These are phyloP conservation scores for Fusarium lateritium DNA, from an alignment of 2,329 filamentous ascomycete genomes.

Conservation along the genomic window DNA sequence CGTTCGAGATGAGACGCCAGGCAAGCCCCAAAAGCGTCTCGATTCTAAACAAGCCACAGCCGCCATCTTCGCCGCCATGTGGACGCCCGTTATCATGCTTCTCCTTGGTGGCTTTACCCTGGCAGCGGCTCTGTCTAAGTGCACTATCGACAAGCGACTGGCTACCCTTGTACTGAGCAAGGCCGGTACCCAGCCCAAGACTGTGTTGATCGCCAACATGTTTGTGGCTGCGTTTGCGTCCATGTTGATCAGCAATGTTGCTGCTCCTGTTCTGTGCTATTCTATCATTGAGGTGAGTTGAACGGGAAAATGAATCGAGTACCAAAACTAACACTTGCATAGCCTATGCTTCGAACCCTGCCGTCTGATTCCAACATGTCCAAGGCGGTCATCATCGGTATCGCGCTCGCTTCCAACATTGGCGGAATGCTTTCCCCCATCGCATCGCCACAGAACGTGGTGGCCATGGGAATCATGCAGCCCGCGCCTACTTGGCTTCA, in stretches of 20 bases:
- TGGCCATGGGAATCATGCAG: conserved; percentile 95
- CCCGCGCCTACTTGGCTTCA: conserved; percentile 92
- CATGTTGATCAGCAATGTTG: conserved; percentile 99
- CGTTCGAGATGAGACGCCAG: conserved; percentile 78
- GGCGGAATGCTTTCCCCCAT: conserved; percentile 97
- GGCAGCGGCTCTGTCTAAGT: conserved; percentile 94
- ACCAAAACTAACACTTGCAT: conserved; percentile 23
- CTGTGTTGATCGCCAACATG: conserved; percentile 97
- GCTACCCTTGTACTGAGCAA: conserved; percentile 97
- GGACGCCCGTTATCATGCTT: conserved; percentile 99
- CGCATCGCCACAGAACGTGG: conserved; percentile 96
- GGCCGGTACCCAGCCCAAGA: conserved; percentile 89
- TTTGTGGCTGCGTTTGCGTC: conserved; percentile 97
- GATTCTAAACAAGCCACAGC: conserved; percentile 84
- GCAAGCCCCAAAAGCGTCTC: conserved; percentile 75
- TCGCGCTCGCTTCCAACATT: conserved; percentile 94
- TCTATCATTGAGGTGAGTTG: conserved; percentile 88
- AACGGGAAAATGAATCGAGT: rapidly evolving
- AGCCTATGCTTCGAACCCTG: conserved; percentile 95
- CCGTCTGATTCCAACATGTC: conserved; percentile 92
- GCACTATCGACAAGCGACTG: conserved; percentile 97
- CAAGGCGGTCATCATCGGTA: conserved; percentile 94
- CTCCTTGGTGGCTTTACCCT: conserved; percentile 96
- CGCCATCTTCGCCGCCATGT: conserved; percentile 95
- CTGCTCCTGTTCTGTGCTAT: conserved; percentile 95